These are phyloP conservation scores for Tilletia walkeri DNA, from an alignment of 1,284 basidiomycete genomes.

Conservation along the genomic window DNA sequence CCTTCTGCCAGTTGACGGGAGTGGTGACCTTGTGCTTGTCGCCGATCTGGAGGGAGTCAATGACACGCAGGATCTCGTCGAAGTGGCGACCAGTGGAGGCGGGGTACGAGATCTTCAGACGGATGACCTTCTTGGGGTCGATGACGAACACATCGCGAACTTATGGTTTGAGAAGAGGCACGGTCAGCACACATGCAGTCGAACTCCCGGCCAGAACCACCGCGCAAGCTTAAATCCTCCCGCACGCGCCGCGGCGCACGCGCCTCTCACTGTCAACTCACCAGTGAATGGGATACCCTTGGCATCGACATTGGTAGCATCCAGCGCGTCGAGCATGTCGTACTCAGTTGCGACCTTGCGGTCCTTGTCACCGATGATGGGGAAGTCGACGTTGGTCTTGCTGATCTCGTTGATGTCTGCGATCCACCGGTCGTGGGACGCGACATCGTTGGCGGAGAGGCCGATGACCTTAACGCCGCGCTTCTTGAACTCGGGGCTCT, in stretches of 20 bases:
- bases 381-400: constrained; percentile 79
- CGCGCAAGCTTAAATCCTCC: too few relatives aligned
- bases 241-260: too few relatives aligned
- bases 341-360: constrained; percentile 70
- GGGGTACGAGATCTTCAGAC: constrained; percentile 78
- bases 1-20: constrained; percentile 91
- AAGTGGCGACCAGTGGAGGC: constrained; percentile 61
- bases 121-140: constrained; percentile 57
- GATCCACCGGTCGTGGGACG: constrained; percentile 80
- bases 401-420: constrained; percentile 74
- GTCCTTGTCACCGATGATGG: constrained; percentile 91
- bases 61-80: constrained; percentile 78
- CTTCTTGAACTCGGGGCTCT: constrained; percentile 76
- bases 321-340: constrained; percentile 94
- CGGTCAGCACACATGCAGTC: too few relatives aligned
- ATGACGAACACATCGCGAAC: constrained; percentile 54
- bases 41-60: constrained; percentile 86
- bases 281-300: constrained; percentile 77
- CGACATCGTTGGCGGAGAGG: constrained; percentile 85
- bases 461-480: constrained; percentile 78
- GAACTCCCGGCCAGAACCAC: too few relatives aligned
- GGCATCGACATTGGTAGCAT: constrained; percentile 87
- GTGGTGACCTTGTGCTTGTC: constrained; percentile 73
- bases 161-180: background rate
- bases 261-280: constrained; percentile 64